Conservation (phyloP, 2,329 filamentous ascomycete genomes). For the Fusarium odoratissimum region DNA sequence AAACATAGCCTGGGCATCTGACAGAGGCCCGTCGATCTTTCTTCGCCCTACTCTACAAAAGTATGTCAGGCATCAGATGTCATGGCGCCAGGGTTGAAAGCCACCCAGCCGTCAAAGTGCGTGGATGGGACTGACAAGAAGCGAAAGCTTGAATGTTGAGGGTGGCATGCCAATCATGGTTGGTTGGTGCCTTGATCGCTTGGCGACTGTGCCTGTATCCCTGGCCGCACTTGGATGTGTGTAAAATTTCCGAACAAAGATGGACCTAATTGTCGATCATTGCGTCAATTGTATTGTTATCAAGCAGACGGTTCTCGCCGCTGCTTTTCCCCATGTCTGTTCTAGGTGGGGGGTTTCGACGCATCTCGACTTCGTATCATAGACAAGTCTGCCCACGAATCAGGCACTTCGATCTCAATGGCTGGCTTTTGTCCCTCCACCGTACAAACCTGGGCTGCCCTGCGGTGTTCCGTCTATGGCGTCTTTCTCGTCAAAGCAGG, state of each 20-base stretch:
- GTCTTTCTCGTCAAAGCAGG: slow-evolving; percentile 41
- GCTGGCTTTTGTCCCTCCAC: slow-evolving; percentile 30
- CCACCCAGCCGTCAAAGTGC: slow-evolving; percentile 34
- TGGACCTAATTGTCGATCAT: slow-evolving; percentile 19
- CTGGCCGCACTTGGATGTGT: slow-evolving; percentile 14
- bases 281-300: slow-evolving; percentile 16
- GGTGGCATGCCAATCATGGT: slow-evolving; percentile 30
- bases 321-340: neutral
- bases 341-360: slow-evolving; percentile 10
- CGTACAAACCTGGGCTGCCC: slow-evolving; percentile 36
- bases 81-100: slow-evolving; percentile 36
- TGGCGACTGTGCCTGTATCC: slow-evolving; percentile 28
- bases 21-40: slow-evolving; percentile 37
- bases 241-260: slow-evolving; percentile 23
- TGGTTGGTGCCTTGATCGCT: slow-evolving; percentile 36
- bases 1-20: slow-evolving; percentile 42
- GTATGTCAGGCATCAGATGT: slow-evolving; percentile 26
- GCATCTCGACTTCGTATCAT: slow-evolving; percentile 37
- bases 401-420: slow-evolving; percentile 38
- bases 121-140: slow-evolving; percentile 36
- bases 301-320: slow-evolving; percentile 16
- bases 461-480: slow-evolving; percentile 47
- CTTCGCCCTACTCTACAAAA: slow-evolving; percentile 31
- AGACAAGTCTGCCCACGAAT: slow-evolving; percentile 27
- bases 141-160: slow-evolving; percentile 39